Evolutionary conservation across 2,329 filamentous ascomycete species (phyloP), one percentile per base, ranked within the genome.

Genomic region (Paracorniculantispora psalliotae): DNA sequence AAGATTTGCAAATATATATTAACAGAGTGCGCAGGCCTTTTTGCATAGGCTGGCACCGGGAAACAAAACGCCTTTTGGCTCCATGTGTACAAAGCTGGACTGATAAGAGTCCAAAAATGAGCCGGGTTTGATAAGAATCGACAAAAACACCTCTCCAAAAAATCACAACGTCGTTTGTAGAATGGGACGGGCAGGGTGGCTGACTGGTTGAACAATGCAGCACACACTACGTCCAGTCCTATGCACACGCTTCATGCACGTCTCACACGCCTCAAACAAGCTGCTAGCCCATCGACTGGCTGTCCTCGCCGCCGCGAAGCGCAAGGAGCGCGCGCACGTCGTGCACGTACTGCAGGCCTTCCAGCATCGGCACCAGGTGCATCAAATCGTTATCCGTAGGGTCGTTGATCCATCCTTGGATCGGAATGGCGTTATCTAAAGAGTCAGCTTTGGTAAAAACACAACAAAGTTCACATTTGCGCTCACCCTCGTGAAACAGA

Each of bases 401-500:
- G 76, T 99, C 94, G 73, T 88, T 96, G 76, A 99, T 97, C 94
- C 94, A 99, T 69, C 94, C 94, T 78, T 97, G 93, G 71, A 99
- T 97, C 3, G 94, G 94, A 68, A 99, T 97, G 53, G 94, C 94
- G 77, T 99, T 99, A 74, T 99, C 94, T 99, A 30, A 60, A 10
- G 64, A 47, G 61, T 59, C 43, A 21, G 47, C 15, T 19, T 23
- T 30, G 44, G 56, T 57, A 5, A 43, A 19, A 19, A 43, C n/a
- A n/a, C n/a, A 17, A 43, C 19, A 6, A 43, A 43, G 39, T 43
- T 17, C 7, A 19, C 33, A 47, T 21, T 28, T 21, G 25, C 17
- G 15, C 37, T 71, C 83, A 94, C 94, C 93, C 87, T 96, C 92
- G 71, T 97, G 93, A 76, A 97, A 97, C 77, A 97, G 90, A 76